phyloP scores from a whole-genome alignment of 2,329 filamentous ascomycete genomes.

The Fusarium avenaceum region DNA sequence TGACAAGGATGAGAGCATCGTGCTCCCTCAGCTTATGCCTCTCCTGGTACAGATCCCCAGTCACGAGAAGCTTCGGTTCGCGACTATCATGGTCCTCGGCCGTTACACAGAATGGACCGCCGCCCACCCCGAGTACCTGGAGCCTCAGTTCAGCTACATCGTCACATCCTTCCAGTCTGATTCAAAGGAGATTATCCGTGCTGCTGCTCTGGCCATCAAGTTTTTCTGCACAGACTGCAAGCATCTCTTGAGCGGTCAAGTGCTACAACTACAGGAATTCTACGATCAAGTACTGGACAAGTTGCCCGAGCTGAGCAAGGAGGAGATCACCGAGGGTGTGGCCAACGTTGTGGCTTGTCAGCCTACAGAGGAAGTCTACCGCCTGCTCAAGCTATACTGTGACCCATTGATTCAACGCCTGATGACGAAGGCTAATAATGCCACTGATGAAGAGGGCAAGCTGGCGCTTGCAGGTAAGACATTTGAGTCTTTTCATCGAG shows the following conservation, averaged over 20 bases:
- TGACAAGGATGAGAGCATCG: constrained; percentile 85
- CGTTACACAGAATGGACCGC: constrained; percentile 99
- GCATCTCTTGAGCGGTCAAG: constrained; percentile 84
- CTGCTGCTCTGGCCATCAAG: constrained; percentile 93
- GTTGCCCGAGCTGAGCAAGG: constrained; percentile 87
- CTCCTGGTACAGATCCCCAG: constrained; percentile 93
- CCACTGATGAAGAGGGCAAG: constrained; percentile 85
- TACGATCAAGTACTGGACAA: constrained; percentile 91
- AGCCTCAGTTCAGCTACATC: constrained; percentile 95
- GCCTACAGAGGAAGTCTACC: constrained; percentile 82
- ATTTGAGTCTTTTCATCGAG: not conserved
- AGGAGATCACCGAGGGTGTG: constrained; percentile 96
- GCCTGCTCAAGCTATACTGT: constrained; percentile 90
- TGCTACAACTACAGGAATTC: constrained; percentile 88
- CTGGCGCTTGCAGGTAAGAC: constrained; percentile 82
- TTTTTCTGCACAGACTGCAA: constrained; percentile 98
- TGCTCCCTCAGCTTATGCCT: constrained; percentile 92
- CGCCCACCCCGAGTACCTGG: constrained; percentile 90
- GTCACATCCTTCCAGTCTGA: constrained; percentile 90
- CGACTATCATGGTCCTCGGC: constrained; percentile 96
- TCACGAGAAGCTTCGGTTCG: constrained; percentile 98
- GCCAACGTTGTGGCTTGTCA: constrained; percentile 92
- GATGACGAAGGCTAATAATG: constrained; percentile 88
- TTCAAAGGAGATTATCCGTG: constrained; percentile 90
- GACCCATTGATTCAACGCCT: constrained; percentile 89